Base-by-base conservation (phyloP, 495 filamentous ascomycete genomes). In the Jackrogersella multiformis region DNA sequence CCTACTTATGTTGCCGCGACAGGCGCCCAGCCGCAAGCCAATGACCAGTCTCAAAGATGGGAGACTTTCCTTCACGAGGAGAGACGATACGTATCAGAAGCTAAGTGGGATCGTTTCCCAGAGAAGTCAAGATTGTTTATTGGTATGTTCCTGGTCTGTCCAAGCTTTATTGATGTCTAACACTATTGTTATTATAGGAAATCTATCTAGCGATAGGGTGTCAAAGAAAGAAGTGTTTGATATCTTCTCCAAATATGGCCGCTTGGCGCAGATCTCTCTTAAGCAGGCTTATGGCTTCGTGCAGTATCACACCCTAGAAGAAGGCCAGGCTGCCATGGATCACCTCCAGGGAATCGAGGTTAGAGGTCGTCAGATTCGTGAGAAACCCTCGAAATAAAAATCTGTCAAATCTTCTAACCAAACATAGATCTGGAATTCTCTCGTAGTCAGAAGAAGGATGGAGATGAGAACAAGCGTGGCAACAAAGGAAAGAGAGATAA, bases 211-310 rank as follows among this genome's bases (percentile, higher is more conserved):
- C 21, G 95, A 99, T 72, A 87, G 92, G 73, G 93, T 97, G 9
- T 94, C 94, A 0, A 98, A 99, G 76, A 87, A 91, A 61, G 94
- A 97, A 74, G 85, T 98, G 35, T 98, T 96, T 72, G 89, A 94
- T 62, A 83, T 92, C 13, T 99, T 99, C 71, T 88, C 90, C 73
- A 84, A 85, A 41, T 94, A 93, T 76, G 95, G 95, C 32, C 90
- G 88, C 56, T 80, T 99, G 34, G 94, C 94, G 2, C 95, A 99
- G 74, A 92, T 99, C 36, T 97, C 94, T 1, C 92, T 99, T 72
- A 98, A 98, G 73, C 92, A 94, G 75, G 93, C 93, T 1, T 99
- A 97, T 78, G 95, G 95, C 3, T 99, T 99, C 71, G 93, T 97
- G 38, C 95, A 99, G 73, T 99, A 94, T 64, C 83, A 96, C 56